Conservation (phyloP, 495 filamentous ascomycete species). For the Talaromyces adpressus region DNA sequence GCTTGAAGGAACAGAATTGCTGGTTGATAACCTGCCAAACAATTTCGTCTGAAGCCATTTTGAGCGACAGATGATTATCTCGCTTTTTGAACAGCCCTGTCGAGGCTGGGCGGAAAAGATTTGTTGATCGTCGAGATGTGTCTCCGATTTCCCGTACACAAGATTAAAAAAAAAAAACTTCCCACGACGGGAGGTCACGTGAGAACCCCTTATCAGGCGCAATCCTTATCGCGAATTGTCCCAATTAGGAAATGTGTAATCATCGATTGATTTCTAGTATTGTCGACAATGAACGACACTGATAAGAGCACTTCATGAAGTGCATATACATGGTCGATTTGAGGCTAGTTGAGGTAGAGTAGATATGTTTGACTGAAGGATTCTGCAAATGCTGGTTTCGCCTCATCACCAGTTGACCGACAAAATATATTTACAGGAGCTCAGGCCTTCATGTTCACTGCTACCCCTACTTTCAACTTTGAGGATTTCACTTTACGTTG, state of each 20-base stretch:
- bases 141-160: background rate
- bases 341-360: too few species aligned
- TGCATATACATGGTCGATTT: too few species aligned
- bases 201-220: background rate
- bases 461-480: too few species aligned
- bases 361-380: too few species aligned
- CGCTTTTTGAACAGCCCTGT: background rate
- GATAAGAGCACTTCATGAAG: too few species aligned
- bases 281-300: background rate
- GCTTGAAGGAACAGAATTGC: slow-evolving; percentile 93
- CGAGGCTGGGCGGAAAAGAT: background rate
- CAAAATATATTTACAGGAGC: too few species aligned
- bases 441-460: too few species aligned
- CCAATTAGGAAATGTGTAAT: background rate
- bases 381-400: too few species aligned
- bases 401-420: too few species aligned
- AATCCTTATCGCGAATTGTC: background rate
- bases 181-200: background rate
- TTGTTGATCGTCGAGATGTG: background rate
- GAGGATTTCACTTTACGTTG: too few species aligned
- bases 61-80: slow-evolving; percentile 6
- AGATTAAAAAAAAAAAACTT: background rate
- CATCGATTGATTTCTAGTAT: background rate
- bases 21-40: slow-evolving; percentile 96
- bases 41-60: slow-evolving; percentile 87